Evolutionary conservation across 352 stramenopile species (phyloP), one percentile per base, ranked within the genome.

Genomic region (Phytopythium vexans): DNA sequence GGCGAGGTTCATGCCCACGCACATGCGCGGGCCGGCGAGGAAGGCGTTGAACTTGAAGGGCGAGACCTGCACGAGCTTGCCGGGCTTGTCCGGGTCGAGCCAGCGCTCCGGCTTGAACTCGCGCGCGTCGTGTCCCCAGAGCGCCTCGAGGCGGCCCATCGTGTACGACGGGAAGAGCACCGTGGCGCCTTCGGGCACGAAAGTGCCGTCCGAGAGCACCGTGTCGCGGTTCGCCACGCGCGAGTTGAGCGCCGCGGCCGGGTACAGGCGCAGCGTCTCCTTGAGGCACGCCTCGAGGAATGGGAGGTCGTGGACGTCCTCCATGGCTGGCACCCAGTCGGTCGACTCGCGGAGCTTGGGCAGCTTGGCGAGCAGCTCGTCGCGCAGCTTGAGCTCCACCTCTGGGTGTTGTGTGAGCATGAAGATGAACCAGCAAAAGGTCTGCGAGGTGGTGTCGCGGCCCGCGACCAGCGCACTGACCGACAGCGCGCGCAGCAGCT

Each of bases 201-300:
- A 76, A n/a, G 77, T 88, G 42, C 70, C 80, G 50, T 91, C 74
- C 35, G 68, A 58, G 8, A 87, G 65, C 55, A 79, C 54, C 0
- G 74, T 76, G 59, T 85, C 77, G 1, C 56, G 48, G 16, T 27
- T 45, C 5, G 48, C 48, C 16, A 53, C 48, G 35, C 48, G 48
- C 11, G 48, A 37, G 48, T 53, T 53, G 15, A 79, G 54, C 40
- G 55, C 57, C 32, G 73, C 66, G 46, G 65, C 61, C n/a, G 84
- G 76, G 38, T 83, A 74, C 6, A 94, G 60, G 2, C 82, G 72
- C 46, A 94, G 63, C 6, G 67, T 67, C 49, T 94, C 85, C 8
- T 66, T 65, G 34, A 92, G 70, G 8, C 72, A 73, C 8, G 78
- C 82, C 38, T 85, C 68, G 8, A 92, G 49, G 39, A 88, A 91